Base-by-base conservation (phyloP, 1,139 yeast genomes). In the Saccharomyces pastorianus region DNA sequence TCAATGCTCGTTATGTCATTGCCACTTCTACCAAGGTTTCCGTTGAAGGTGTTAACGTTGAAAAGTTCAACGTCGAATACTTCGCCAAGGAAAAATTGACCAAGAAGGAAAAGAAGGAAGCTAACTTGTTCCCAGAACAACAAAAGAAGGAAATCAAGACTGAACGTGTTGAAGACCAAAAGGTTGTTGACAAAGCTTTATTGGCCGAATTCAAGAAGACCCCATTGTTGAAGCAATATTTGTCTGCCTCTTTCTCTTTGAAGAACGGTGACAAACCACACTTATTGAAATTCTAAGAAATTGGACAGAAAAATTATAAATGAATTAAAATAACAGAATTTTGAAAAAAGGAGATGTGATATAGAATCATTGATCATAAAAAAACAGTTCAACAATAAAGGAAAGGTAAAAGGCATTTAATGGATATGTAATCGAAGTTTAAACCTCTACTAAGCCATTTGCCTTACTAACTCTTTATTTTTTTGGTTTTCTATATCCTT, bases 191-290 rank as follows among this genome's bases (percentile, higher is more conserved):
- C 80, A 84, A 91, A 76, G 88, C 96, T 75, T 83, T 93, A 76
- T 82, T 93, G 74, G 77, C 91, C 70, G 93, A 87, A 80, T 88
- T 93, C 82, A 90, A 91, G 85, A 88, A 91, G 85, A 90, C 96
- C 71, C 96, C 98, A 76, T 84, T 90, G 77, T 88, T 93, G 78
- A 88, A 89, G 81, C 96, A 91, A 81, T 93, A 93, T 88, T 85
- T 93, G 77, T 87, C 96, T 70, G 78, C 97, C 72, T 81, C 96
- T 69, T 93, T 93, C 93, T 86, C 96, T 71, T 86, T 93, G 80
- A 91, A 89, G 89, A 85, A 82, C 80, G 99, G 99, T 79, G 99
- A 93, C 84, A 89, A 82, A 79, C 99, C 99, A 74, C 99, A 93
- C 80, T 87, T 88, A 77, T 89, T 93, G 85, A 89, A 88, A 83